phyloP scores from a whole-genome alignment of 1,139 yeast genomes.

The Saccharomycopsis crataegensis region DNA sequence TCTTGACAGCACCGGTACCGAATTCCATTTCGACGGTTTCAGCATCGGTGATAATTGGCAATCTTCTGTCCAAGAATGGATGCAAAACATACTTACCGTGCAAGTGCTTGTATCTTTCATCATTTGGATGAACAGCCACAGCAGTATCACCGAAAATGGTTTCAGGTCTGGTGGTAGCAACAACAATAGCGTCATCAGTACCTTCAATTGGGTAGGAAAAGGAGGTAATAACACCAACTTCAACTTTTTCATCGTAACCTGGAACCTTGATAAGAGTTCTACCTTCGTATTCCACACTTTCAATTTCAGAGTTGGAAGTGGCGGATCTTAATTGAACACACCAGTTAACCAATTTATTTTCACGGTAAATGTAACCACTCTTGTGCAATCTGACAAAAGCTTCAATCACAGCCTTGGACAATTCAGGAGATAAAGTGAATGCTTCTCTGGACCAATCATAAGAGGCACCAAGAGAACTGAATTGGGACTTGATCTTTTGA shows the following conservation, averaged over 20 bases:
- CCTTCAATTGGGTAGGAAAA: conserved; percentile 86
- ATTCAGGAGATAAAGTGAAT: conserved; percentile 78
- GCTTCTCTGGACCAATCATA: conserved; percentile 95
- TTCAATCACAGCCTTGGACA: conserved; percentile 77
- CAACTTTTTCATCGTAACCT: conserved; percentile 82
- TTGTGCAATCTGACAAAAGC: conserved; percentile 89
- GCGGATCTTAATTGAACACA: conserved; percentile 93
- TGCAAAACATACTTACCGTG: conserved; percentile 90
- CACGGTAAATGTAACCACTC: conserved; percentile 94
- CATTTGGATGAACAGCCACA: conserved; percentile 95
- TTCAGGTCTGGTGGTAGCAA: conserved; percentile 98
- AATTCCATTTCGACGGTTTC: conserved; percentile 99
- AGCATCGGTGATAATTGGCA: conserved; percentile 83
- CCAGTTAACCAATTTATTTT: conserved; percentile 92
- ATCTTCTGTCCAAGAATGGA: conserved; percentile 78
- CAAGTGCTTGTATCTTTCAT: conserved; percentile 82
- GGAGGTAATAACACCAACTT: conserved; percentile 92
- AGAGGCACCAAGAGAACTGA: conserved; percentile 87
- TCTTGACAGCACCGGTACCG: conserved; percentile 99
- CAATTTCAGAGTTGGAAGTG: conserved; percentile 91
- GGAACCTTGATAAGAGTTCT: conserved; percentile 79
- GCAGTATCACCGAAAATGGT: conserved; percentile 97
- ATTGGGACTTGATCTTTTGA: conserved; percentile 72
- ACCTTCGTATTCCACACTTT: conserved; percentile 81
- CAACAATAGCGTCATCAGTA: conserved; percentile 70